Evolutionary conservation across 1,284 basidiomycete genomes (phyloP).

Genomic region (Cryptococcus sp.): DNA sequence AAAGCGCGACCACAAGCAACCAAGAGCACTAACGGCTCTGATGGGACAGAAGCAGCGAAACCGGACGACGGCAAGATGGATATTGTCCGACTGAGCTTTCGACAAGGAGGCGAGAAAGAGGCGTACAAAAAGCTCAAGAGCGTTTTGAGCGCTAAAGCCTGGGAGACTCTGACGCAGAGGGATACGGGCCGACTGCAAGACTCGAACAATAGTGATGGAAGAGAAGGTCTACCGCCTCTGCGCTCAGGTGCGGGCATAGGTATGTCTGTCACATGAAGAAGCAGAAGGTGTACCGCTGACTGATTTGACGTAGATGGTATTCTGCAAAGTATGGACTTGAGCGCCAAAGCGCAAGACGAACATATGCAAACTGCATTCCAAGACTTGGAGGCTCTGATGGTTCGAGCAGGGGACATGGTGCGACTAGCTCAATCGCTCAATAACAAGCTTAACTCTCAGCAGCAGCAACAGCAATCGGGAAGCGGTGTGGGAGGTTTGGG

Average conservation of each 20-base stretch:
- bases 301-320: conserved; percentile 66
- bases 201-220: background rate
- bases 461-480: background rate
- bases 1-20: conserved; percentile 24
- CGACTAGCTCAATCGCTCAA: conserved; percentile 84
- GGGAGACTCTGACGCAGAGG: conserved; percentile 57
- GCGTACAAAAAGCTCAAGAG: conserved; percentile 80
- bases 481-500: too few relatives aligned
- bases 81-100: conserved; percentile 68
- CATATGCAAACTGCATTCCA: conserved; percentile 77
- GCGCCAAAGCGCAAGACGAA: conserved; percentile 65
- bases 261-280: conserved; percentile 9
- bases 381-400: conserved; percentile 89
- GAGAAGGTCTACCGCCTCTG: background rate
- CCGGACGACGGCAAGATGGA: conserved; percentile 55
- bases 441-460: conserved; percentile 65
- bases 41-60: background rate
- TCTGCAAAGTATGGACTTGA: conserved; percentile 67
- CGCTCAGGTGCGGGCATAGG: conserved; percentile 36
- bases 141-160: conserved; percentile 73
- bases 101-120: conserved; percentile 82
- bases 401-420: conserved; percentile 89
- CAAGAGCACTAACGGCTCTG: background rate
- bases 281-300: background rate
- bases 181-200: conserved; percentile 5